Conservation (phyloP, 352 stramenopile species). For the Discostella stelligera region DNA sequence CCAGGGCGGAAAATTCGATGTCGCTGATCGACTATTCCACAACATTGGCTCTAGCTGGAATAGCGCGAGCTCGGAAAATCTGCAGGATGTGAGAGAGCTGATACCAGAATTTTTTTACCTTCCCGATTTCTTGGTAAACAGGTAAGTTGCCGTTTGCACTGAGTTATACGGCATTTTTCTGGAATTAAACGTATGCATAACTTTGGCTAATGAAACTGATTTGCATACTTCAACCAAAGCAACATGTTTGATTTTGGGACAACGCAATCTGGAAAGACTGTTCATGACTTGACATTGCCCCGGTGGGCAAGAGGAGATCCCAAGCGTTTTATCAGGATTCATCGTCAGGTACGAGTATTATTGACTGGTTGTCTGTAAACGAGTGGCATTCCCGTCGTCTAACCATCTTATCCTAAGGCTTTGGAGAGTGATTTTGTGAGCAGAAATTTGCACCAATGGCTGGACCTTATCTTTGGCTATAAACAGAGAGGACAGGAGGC, state of each 20-base stretch:
- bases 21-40: constrained; percentile 94
- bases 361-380: background rate
- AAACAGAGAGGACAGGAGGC: constrained; percentile 93
- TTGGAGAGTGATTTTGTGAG: constrained; percentile 98
- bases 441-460: constrained; percentile 95
- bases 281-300: constrained; percentile 95
- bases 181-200: too few species aligned
- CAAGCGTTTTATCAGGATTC: constrained; percentile 93
- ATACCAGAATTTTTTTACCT: constrained; percentile 89
- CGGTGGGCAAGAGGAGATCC: constrained; percentile 93
- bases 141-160: background rate
- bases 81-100: constrained; percentile 86
- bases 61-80: constrained; percentile 89
- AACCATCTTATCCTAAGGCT: constrained; percentile 71
- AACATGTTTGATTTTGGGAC: constrained; percentile 87
- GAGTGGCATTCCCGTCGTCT: constrained; percentile 2
- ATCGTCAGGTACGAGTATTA: constrained; percentile 83
- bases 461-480: constrained; percentile 99
- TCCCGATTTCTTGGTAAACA: constrained; percentile 87
- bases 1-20: constrained; percentile 95
- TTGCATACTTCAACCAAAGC: constrained; percentile 3
- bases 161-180: background rate
- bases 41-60: constrained; percentile 92
- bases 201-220: too few species aligned
- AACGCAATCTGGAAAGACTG: constrained; percentile 82